phyloP scores from a whole-genome alignment of 2,329 filamentous ascomycete genomes.

The Thyridium curvatum region DNA sequence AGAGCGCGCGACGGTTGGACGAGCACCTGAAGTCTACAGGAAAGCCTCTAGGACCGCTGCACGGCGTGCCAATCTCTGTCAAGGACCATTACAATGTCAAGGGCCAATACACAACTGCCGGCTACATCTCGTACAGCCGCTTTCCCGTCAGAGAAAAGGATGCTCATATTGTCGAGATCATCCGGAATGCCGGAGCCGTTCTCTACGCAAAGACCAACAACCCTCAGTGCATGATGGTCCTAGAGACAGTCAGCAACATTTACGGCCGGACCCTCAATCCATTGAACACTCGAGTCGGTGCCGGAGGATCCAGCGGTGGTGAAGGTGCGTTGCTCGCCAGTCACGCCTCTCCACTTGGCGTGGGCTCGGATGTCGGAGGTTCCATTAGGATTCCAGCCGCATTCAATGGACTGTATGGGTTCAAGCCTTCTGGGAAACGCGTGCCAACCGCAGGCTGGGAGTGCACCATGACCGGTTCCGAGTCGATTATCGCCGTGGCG shows the following conservation, averaged over 20 bases:
- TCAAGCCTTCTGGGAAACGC: constrained; percentile 16
- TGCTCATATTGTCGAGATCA: constrained; percentile 41
- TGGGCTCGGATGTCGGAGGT: constrained; percentile 57
- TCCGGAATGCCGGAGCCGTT: constrained; percentile 56
- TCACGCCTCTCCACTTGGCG: constrained; percentile 50
- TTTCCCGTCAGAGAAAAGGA: too few relatives aligned
- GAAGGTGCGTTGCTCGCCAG: constrained; percentile 55
- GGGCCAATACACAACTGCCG: constrained; percentile 44
- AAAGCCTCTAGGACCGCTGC: constrained; percentile 48
- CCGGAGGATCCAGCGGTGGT: constrained; percentile 58
- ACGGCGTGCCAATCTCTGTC: constrained; percentile 53
- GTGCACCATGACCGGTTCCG: too few relatives aligned
- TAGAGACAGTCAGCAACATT: constrained; percentile 55
- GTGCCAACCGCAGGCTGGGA: constrained; percentile 34
- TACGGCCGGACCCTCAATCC: constrained; percentile 59
- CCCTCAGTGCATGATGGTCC: constrained; percentile 47
- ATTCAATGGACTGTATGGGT: constrained; percentile 36
- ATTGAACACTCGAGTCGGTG: constrained; percentile 48
- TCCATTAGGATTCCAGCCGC: constrained; percentile 35
- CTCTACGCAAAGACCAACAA: constrained; percentile 68
- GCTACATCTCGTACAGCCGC: constrained; percentile 27
- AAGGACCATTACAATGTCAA: constrained; percentile 56
- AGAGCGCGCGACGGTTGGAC: constrained; percentile 37
- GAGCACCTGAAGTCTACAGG: constrained; percentile 28
- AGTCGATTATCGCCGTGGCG: constrained; percentile 17